A percentile compares a stretch with the other conserved stretches of the same genome.
Evolutionary conservation across 768 basidiomycete species (phyloP).

Genomic region (Filobasidium floriforme): DNA sequence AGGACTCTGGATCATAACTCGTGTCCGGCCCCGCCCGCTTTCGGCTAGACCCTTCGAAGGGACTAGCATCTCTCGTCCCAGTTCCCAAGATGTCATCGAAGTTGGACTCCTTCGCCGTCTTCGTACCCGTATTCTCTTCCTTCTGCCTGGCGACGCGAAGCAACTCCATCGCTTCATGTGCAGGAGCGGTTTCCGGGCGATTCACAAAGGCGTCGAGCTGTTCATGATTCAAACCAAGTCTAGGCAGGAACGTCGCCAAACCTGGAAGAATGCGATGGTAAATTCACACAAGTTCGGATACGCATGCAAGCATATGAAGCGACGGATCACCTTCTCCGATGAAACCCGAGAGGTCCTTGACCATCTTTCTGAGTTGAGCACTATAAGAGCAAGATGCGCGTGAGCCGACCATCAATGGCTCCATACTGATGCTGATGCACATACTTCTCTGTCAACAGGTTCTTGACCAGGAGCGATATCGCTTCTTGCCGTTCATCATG

Average conservation of each 20-base stretch:
- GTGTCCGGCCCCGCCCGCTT: neutral
- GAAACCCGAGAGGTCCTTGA: slow-evolving; percentile 67
- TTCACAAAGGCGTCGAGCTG: slow-evolving; percentile 77
- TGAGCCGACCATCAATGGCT: neutral
- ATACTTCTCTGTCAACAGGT: slow-evolving; percentile 76
- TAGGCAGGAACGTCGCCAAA: slow-evolving; percentile 41
- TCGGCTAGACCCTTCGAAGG: neutral
- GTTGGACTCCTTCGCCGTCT: slow-evolving; percentile 15
- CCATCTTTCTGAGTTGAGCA: slow-evolving; percentile 66
- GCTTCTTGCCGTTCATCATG: slow-evolving; percentile 81
- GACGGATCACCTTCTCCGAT: slow-evolving; percentile 60
- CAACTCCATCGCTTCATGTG: slow-evolving; percentile 76
- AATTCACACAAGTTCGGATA: neutral
- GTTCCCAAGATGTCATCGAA: slow-evolving; percentile 18
- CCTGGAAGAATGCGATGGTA: slow-evolving; percentile 21
- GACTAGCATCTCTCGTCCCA: neutral
- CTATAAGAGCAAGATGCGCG: neutral
- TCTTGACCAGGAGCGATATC: slow-evolving; percentile 69
- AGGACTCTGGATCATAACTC: neutral
- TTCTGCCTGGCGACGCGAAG: slow-evolving; percentile 52
- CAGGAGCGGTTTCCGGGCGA: slow-evolving; percentile 83
- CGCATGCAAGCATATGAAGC: slow-evolving; percentile 44
- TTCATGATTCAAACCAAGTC: slow-evolving; percentile 43
- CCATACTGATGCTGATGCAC: neutral
- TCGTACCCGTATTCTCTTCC: slow-evolving; percentile 7